Conservation (phyloP, 805 yeast genomes). For the Lipomyces spencermartinsiae region DNA sequence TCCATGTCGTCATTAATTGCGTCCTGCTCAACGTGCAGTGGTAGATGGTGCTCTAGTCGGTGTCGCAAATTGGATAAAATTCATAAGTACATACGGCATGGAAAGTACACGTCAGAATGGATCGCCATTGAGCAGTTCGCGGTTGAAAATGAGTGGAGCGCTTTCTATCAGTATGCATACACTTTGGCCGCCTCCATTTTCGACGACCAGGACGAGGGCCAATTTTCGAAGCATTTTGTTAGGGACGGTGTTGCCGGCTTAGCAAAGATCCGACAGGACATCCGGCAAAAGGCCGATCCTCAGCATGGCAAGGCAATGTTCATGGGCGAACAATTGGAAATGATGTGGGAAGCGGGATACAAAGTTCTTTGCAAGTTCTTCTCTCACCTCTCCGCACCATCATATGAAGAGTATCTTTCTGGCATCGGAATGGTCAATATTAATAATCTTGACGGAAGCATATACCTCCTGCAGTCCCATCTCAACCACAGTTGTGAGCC, state of each 20-base stretch:
- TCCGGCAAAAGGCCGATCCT: conserved; percentile 65
- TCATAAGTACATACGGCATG: conserved; percentile 67
- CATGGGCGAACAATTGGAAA: conserved; percentile 61
- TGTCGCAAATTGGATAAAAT: conserved; percentile 63
- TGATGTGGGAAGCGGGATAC: conserved; percentile 66
- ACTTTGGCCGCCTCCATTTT: conserved; percentile 47
- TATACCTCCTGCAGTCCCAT: conserved; percentile 69
- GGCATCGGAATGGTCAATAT: conserved; percentile 77
- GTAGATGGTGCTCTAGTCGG: conserved; percentile 70
- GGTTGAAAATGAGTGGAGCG: conserved; percentile 68
- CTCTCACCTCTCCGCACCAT: conserved; percentile 39
- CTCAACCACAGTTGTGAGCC: conserved; percentile 81
- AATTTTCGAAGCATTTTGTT: conserved; percentile 36
- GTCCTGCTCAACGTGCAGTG: conserved; percentile 68
- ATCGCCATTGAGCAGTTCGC: conserved; percentile 64
- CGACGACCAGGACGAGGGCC: conserved; percentile 35
- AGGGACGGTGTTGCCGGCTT: conserved; percentile 61
- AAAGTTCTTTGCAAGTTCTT: conserved; percentile 58
- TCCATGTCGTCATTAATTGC: conserved; percentile 50
- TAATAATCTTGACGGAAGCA: conserved; percentile 69
- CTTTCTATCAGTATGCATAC: conserved; percentile 67
- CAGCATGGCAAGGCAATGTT: conserved; percentile 55
- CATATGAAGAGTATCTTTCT: conserved; percentile 62
- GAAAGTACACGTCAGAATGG: conserved; percentile 56
- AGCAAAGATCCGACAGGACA: conserved; percentile 73